Evolutionary conservation across 2,329 filamentous ascomycete genomes (phyloP), one percentile per base, ranked within the genome.

Genomic region (Fusarium sp.): DNA sequence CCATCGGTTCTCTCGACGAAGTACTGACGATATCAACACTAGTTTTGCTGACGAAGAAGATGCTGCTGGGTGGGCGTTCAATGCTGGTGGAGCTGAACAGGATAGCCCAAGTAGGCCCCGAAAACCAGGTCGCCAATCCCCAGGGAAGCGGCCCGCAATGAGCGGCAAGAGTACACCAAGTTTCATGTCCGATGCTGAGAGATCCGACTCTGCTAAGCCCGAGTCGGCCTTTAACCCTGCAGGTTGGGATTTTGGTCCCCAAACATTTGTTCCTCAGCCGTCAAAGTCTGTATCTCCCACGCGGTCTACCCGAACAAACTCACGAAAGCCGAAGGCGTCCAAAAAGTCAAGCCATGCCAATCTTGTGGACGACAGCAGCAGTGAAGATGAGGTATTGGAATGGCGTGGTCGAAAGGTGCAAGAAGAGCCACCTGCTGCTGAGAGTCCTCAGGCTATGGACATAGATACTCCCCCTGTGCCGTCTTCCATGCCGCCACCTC

Each of bases 391-490:
- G 62, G 75, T 70, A 10, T 76, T 80, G 12, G 71, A 82, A 44
- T 80, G 82, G 82, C 69, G 78, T 44, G 81, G 82, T 49, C 78
- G 82, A 63, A 82, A 83, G 54, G 70, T 78, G 11, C 79, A 81
- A 41, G 66, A 75, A 18, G 78, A 79, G 33, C 75, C 79, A 7
- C 63, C 70, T 11, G 70, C 74, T 26, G 79, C 80, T 17, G 84
- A 84, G 41, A 90, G 87, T 70, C 87, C 89, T 6, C 88, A 87
- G 65, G 89, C 90, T 20, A 92, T 92, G 90, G 90, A 92, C 72
- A 91, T 92, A 57, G 90, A 92, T 75, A 85, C 87, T 9, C 88
- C 89, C 57, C 81, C 77, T 41, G 73, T 66, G 77, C 41, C 62
- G 36, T 70, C 62, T 18, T 64, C 72, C 4, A 63, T 63, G 47